Percentiles rank a stretch among this genome's conserved stretches.
Evolutionary conservation across 148 eudicot genomes (phyloP).

Genomic region (Chenopodium album): DNA sequence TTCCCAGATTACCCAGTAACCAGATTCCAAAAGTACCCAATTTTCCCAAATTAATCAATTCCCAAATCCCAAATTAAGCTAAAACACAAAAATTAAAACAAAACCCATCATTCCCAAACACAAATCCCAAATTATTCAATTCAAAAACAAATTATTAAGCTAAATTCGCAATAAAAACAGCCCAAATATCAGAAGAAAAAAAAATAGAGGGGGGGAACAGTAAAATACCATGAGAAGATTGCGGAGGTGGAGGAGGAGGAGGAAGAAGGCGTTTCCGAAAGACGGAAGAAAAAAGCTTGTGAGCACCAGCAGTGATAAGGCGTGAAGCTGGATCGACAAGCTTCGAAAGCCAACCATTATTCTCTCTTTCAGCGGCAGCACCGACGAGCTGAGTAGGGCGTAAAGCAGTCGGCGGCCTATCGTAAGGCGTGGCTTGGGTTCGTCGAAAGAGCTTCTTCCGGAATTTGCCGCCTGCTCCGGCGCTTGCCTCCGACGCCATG

Average conservation of each 20-base stretch:
- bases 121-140: neutral
- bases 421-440: constrained; percentile 70
- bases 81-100: neutral
- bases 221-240: neutral
- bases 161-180: neutral
- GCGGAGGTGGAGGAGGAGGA: constrained; percentile 42
- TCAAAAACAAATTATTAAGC: neutral
- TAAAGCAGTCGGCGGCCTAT: constrained; percentile 59
- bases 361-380: neutral
- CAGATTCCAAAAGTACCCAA: neutral
- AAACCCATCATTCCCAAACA: neutral
- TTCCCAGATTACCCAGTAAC: neutral
- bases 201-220: neutral
- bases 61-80: neutral
- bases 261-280: constrained; percentile 72
- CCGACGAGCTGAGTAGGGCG: constrained; percentile 38
- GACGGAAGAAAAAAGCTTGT: constrained; percentile 58
- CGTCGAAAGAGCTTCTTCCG: constrained; percentile 41
- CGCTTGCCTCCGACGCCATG: constrained; percentile 41
- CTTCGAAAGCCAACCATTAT: constrained; percentile 62
- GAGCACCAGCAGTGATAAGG: constrained; percentile 63
- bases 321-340: constrained; percentile 80
- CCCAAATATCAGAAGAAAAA: too few species aligned
- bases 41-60: neutral
- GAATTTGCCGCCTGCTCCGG: constrained; percentile 71